Percentiles rank a stretch among this genome's conserved stretches.
Conservation (phyloP, 2,329 filamentous ascomycete genomes). For the Diaporthe velutina region DNA sequence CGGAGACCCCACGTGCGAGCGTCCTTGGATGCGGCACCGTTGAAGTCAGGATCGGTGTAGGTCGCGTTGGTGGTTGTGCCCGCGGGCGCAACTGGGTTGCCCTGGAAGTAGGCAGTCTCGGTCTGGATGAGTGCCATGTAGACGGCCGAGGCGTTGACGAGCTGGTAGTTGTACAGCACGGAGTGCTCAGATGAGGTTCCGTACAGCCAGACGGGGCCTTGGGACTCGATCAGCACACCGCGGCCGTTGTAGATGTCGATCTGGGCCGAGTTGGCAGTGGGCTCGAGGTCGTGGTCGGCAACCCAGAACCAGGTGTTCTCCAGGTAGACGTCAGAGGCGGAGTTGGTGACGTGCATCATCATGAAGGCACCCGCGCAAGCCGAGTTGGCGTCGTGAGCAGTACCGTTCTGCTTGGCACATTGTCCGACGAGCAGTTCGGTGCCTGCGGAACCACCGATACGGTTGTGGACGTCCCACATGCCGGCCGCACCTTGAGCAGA, state of each 20-base stretch:
- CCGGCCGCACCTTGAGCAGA: slow-evolving; percentile 76
- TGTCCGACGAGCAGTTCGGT: slow-evolving; percentile 84
- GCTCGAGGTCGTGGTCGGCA: slow-evolving; percentile 90
- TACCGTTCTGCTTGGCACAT: slow-evolving; percentile 81
- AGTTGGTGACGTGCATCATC: slow-evolving; percentile 73
- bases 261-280: slow-evolving; percentile 71
- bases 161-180: slow-evolving; percentile 86
- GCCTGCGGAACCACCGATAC: slow-evolving; percentile 88
- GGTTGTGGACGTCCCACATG: slow-evolving; percentile 97
- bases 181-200: slow-evolving; percentile 79
- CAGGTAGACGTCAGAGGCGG: slow-evolving; percentile 76
- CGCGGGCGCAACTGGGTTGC: slow-evolving; percentile 79
- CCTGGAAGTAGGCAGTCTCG: slow-evolving; percentile 90
- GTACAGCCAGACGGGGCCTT: slow-evolving; percentile 84
- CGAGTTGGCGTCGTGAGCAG: slow-evolving; percentile 70
- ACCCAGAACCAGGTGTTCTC: slow-evolving; percentile 95
- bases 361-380: slow-evolving; percentile 82
- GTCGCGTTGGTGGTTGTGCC: slow-evolving; percentile 72
- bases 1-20: slow-evolving; percentile 84
- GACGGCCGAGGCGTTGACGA: slow-evolving; percentile 81
- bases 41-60: slow-evolving; percentile 79
- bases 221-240: slow-evolving; percentile 83
- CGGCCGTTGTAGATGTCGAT: slow-evolving; percentile 91
- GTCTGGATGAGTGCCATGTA: slow-evolving; percentile 89
- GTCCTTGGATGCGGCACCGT: slow-evolving; percentile 62